Evolutionary conservation across 2,329 filamentous ascomycete genomes (phyloP).

Genomic region (Verticillium klebahnii): DNA sequence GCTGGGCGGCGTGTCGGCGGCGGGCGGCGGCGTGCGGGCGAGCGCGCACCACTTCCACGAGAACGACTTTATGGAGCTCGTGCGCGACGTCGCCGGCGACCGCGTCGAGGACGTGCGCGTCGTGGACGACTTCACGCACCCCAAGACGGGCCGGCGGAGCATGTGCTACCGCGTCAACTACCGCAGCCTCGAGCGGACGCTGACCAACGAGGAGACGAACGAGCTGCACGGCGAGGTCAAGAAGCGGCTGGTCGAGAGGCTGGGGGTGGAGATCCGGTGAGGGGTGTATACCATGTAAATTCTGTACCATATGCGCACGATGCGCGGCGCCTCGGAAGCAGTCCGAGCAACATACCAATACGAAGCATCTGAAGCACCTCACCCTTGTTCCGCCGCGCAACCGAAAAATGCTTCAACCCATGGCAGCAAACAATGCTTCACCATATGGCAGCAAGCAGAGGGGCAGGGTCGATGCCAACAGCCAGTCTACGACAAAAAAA

Average conservation of each 20-base stretch:
- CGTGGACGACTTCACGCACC: constrained; percentile 84
- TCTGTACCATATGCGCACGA: background rate
- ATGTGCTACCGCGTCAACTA: constrained; percentile 93
- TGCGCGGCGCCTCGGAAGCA: too few species aligned
- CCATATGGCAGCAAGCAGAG: too few species aligned
- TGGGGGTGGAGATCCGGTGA: constrained; percentile 72
- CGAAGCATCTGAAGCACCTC: too few species aligned
- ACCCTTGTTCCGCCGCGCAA: too few species aligned
- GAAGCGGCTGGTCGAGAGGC: constrained; percentile 57
- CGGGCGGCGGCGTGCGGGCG: constrained; percentile 37
- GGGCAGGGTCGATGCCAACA: too few species aligned
- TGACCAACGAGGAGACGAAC: constrained; percentile 81
- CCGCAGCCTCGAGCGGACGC: constrained; percentile 81
- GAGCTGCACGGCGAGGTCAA: constrained; percentile 66
- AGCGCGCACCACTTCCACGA: constrained; percentile 66
- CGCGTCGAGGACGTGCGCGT: constrained; percentile 81
- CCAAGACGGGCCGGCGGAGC: constrained; percentile 77
- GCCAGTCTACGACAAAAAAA: too few species aligned
- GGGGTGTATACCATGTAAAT: constrained; percentile 12
- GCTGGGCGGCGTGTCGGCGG: constrained; percentile 52
- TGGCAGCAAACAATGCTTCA: too few species aligned
- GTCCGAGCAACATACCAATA: too few species aligned
- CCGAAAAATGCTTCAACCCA: too few species aligned
- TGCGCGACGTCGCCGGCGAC: constrained; percentile 77
- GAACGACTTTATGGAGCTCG: constrained; percentile 96